phyloP scores from a whole-genome alignment of 2,329 filamentous ascomycete genomes.

The Coleophoma crateriformis region DNA sequence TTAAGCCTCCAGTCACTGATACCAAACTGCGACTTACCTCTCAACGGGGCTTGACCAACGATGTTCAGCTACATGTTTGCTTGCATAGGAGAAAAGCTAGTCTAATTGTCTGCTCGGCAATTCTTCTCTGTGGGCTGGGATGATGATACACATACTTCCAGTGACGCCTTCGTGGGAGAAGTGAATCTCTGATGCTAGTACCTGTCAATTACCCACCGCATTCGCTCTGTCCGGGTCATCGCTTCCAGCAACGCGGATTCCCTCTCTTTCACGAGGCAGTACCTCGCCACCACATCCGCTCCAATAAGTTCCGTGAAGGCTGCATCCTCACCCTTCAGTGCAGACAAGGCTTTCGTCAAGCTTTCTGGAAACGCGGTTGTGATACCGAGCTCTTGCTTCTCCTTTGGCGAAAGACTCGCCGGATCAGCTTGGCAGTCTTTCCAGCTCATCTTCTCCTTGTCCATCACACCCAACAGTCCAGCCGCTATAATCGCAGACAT shows the following conservation, averaged over 20 bases:
- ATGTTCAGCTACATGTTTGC: too few relatives aligned
- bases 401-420: constrained; percentile 37
- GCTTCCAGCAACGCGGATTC: not conserved
- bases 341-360: constrained; percentile 48
- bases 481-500: constrained; percentile 55
- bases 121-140: too few relatives aligned
- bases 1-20: too few relatives aligned
- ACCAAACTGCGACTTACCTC: too few relatives aligned
- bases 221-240: not conserved
- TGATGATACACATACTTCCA: too few relatives aligned
- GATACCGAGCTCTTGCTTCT: constrained; percentile 48
- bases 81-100: too few relatives aligned
- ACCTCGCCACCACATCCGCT: constrained; percentile 46
- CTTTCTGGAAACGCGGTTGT: constrained; percentile 44
- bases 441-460: constrained; percentile 37
- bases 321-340: constrained; percentile 39
- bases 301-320: constrained; percentile 42
- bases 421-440: constrained; percentile 52
- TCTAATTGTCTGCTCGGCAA: too few relatives aligned
- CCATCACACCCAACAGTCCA: constrained; percentile 49
- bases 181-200: too few relatives aligned
- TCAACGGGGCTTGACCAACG: too few relatives aligned
- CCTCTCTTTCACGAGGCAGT: constrained; percentile 28
- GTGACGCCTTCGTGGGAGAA: too few relatives aligned
- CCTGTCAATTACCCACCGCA: not conserved